These are phyloP conservation scores for Castanopsis chinensis DNA, from an alignment of 306 rosid species.

Conservation along the genomic window DNA sequence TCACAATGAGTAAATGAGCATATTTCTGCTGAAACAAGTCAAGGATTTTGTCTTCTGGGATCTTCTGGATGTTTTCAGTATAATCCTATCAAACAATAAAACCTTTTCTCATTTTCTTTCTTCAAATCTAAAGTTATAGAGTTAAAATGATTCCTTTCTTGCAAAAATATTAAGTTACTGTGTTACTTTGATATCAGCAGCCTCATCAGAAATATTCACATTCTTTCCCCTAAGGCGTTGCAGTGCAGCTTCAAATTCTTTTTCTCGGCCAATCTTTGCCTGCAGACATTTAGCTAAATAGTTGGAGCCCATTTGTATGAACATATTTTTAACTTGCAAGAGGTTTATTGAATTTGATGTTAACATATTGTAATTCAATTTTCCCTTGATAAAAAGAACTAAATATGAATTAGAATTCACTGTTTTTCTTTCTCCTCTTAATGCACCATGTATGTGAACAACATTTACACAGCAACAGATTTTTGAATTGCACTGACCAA, in stretches of 20 bases:
- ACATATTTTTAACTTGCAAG: too few relatives aligned
- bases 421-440: too few relatives aligned
- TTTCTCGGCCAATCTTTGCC: conserved; percentile 32
- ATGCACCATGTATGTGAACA: too few relatives aligned
- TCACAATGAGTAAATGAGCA: conserved; percentile 21
- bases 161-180: too few relatives aligned
- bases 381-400: too few relatives aligned
- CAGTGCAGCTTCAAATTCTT: conserved; percentile 27
- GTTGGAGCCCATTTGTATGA: too few relatives aligned
- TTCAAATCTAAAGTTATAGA: too few relatives aligned
- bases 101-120: not conserved
- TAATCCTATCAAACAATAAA: not conserved
- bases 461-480: not conserved
- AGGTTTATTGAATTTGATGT: too few relatives aligned
- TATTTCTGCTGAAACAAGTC: conserved; percentile 35
- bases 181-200: conserved; percentile 37
- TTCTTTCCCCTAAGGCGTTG: conserved; percentile 36
- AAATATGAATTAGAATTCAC: too few relatives aligned
- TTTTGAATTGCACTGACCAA: conserved; percentile 16
- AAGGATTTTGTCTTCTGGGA: conserved; percentile 12
- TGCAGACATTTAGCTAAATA: conserved; percentile 3
- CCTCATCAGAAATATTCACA: conserved; percentile 32
- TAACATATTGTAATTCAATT: too few relatives aligned
- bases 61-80: conserved; percentile 2
- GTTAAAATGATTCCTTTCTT: too few relatives aligned